A percentile compares a stretch with the other conserved stretches of the same genome.
Evolutionary conservation across 306 rosid genomes (phyloP).

Genomic region (Prosopis cineraria): DNA sequence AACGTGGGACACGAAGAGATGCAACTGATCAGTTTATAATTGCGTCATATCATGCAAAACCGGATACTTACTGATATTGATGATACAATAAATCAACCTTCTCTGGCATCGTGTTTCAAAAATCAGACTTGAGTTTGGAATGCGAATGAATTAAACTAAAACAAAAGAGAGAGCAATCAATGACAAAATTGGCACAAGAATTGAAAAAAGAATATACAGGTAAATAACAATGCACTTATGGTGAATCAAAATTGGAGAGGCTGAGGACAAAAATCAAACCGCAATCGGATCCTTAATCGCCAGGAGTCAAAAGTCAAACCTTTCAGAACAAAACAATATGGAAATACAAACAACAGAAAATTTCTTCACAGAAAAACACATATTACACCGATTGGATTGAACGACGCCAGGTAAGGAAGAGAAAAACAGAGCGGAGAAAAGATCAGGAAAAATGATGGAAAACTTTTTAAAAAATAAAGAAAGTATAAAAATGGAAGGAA

Average conservation of each 20-base stretch:
- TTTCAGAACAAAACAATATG: too few species aligned
- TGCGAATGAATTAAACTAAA: constrained; percentile 8
- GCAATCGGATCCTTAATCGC: not conserved
- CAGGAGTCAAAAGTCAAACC: too few species aligned
- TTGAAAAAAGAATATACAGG: not conserved
- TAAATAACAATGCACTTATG: constrained; percentile 26
- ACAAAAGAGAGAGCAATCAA: not conserved
- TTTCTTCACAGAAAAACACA: too few species aligned
- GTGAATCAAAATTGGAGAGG: not conserved
- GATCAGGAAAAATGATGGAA: too few species aligned
- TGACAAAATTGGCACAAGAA: not conserved
- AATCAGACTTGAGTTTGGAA: constrained; percentile 10
- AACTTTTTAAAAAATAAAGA: too few species aligned
- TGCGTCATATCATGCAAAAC: not conserved
- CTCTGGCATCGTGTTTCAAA: not conserved
- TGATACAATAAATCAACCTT: not conserved
- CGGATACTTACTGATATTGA: constrained; percentile 28
- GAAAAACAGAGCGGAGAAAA: too few species aligned
- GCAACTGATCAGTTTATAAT: not conserved
- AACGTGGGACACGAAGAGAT: not conserved
- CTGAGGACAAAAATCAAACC: not conserved
- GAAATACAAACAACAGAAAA: too few species aligned
- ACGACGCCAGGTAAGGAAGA: too few species aligned
- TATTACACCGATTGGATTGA: too few species aligned
- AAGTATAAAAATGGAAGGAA: too few species aligned